Base-by-base conservation (phyloP, 768 basidiomycete species). In the Auricularia sp. region DNA sequence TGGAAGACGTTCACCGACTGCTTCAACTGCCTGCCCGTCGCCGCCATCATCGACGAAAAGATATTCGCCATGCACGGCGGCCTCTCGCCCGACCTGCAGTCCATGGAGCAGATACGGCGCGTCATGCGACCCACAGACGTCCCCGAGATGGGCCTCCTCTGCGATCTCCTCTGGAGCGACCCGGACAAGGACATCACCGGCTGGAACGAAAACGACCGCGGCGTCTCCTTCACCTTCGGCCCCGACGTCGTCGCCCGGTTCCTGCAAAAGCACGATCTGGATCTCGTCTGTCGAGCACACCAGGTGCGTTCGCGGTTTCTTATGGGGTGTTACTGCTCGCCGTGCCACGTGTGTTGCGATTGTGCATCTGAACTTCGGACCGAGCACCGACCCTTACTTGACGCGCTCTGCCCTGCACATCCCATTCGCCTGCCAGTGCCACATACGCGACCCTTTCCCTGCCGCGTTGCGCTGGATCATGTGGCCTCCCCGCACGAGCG, bases 1-100 rank as follows among this genome's bases (percentile, higher is more conserved):
- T 99, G 96, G 96, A 99, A 99, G 84, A 99, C 96, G 42, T 99
- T 99, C 77, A 99, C 96, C 66, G 96, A 99, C 76, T 98, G 96
- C 80, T 99, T 99, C 84, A 99, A 99, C 80, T 98, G 96, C 76
- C 81, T 98, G 68, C 96, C 96, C 39, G 97, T 99, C 75, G 96
- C 96, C 59, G 96, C 96, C 71, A 97, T 99, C 78, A 98, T 99
- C 75, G 96, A 98, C 78, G 96, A 98, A 79, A 99, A 98, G 81
- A 99, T 99, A 74, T 99, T 99, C 77, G 98, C 95, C 61, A 98
- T 98, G 96, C 96, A 98, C 72, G 96, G 96, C 64, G 96, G 96
- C 62, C 81, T 98, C 69, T 93, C 91, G 75, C 96, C 96, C 58
- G 96, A 98, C 77, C 80, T 99, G 67, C 95, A 98, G 80, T 93